phyloP scores from a whole-genome alignment of 1,139 yeast genomes.

The Yamadazyma diospyri region DNA sequence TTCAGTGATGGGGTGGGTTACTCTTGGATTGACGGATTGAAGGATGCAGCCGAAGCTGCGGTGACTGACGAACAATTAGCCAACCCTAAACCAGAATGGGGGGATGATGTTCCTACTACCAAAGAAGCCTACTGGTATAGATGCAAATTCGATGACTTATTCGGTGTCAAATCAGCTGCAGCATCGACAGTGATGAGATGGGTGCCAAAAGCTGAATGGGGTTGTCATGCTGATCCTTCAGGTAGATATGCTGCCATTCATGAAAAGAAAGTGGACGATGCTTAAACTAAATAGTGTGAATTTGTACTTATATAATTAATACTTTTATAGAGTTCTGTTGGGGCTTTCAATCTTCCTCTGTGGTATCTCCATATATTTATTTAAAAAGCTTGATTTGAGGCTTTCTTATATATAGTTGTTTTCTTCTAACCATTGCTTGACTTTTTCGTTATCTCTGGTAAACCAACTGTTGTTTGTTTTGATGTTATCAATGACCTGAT shows the following conservation, averaged over 20 bases:
- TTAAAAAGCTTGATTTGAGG: no score
- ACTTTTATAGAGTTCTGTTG: no score
- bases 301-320: constrained; percentile 1
- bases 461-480: constrained; percentile 48
- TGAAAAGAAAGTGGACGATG: constrained; percentile 45
- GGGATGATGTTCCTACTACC: constrained; percentile 87
- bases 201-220: constrained; percentile 99
- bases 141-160: constrained; percentile 88
- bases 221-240: constrained; percentile 97
- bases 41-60: constrained; percentile 87
- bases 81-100: constrained; percentile 94
- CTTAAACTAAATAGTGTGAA: constrained; percentile 2
- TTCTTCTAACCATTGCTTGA: constrained; percentile 23
- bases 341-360: not conserved
- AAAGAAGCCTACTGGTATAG: constrained; percentile 99
- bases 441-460: constrained; percentile 27
- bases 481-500: constrained; percentile 54
- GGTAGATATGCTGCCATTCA: constrained; percentile 95
- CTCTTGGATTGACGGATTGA: constrained; percentile 97
- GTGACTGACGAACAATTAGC: constrained; percentile 88
- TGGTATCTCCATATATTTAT: not conserved
- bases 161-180: constrained; percentile 80
- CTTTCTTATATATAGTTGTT: constrained; percentile 6
- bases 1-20: constrained; percentile 99
- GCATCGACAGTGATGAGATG: constrained; percentile 98